Evolutionary conservation across 345 rosid genomes (phyloP).

Genomic region (Eucalyptus camaldulensis): DNA sequence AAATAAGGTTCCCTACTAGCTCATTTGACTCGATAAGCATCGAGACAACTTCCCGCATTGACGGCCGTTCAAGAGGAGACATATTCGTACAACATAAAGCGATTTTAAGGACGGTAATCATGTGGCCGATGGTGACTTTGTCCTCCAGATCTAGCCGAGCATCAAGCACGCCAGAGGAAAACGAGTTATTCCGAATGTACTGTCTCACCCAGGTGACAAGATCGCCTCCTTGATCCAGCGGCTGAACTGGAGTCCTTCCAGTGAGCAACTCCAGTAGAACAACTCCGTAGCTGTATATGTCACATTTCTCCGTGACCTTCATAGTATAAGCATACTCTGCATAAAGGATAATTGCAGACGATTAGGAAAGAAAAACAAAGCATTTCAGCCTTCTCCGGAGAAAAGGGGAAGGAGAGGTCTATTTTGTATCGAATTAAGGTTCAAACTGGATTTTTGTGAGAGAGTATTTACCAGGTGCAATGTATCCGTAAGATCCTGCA

Average conservation of each 20-base stretch:
- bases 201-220: slow-evolving; percentile 65
- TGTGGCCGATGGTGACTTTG: slow-evolving; percentile 37
- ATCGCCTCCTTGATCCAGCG: slow-evolving; percentile 84
- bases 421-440: background rate
- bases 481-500: slow-evolving; percentile 98
- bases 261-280: slow-evolving; percentile 71
- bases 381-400: background rate
- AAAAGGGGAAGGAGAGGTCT: background rate
- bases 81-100: slow-evolving; percentile 65
- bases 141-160: slow-evolving; percentile 48
- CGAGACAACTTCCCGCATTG: slow-evolving; percentile 76
- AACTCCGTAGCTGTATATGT: slow-evolving; percentile 92
- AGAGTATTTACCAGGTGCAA: slow-evolving; percentile 75
- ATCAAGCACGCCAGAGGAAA: slow-evolving; percentile 50
- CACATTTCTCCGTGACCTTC: slow-evolving; percentile 97
- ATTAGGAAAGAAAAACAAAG: background rate
- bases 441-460: background rate
- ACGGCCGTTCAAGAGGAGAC: slow-evolving; percentile 71
- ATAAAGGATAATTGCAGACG: background rate
- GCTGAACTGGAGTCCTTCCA: slow-evolving; percentile 82
- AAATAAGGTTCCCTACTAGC: slow-evolving; percentile 23
- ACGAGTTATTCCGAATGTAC: slow-evolving; percentile 39
- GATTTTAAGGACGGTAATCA: slow-evolving; percentile 67
- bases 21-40: slow-evolving; percentile 74
- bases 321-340: slow-evolving; percentile 93